These are phyloP conservation scores for Glaciozyma martinii DNA, from an alignment of 768 basidiomycete genomes.

Conservation along the genomic window DNA sequence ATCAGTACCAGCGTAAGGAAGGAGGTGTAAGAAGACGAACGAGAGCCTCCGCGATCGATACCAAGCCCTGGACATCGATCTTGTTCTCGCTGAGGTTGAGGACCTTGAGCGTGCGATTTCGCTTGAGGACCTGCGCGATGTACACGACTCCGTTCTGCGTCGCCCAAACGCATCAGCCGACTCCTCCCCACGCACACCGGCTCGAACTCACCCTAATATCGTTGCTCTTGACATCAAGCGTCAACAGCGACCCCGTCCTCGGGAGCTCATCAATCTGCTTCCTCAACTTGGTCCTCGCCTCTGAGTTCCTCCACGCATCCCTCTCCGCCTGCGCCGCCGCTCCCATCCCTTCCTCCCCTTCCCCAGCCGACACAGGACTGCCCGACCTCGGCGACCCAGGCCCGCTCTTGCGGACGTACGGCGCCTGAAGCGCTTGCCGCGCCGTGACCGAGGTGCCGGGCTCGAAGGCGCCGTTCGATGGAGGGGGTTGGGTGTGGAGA, in stretches of 20 bases:
- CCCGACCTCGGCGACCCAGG: not conserved
- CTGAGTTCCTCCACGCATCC: constrained; percentile 33
- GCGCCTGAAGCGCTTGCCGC: constrained; percentile 8
- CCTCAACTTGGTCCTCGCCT: constrained; percentile 54
- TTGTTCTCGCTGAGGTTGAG: constrained; percentile 91
- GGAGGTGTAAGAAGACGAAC: constrained; percentile 44
- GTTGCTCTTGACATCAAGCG: constrained; percentile 84
- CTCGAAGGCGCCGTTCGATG: not conserved
- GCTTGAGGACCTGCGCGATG: constrained; percentile 88
- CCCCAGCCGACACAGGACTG: not conserved
- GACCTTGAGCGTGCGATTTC: constrained; percentile 88
- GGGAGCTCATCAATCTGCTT: constrained; percentile 82
- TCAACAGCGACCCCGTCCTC: constrained; percentile 71
- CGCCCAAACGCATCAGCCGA: not conserved
- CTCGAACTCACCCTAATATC: constrained; percentile 65
- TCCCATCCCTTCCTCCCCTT: not conserved
- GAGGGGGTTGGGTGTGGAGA: not conserved
- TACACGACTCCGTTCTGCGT: constrained; percentile 66
- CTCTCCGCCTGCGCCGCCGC: constrained; percentile 13
- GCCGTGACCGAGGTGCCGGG: constrained; percentile 26
- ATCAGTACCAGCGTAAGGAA: not conserved
- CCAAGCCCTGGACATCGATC: constrained; percentile 71
- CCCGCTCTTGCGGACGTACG: not conserved
- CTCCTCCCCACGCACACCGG: not conserved
- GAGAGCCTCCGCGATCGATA: constrained; percentile 75